Evolutionary conservation across 2,329 filamentous ascomycete species (phyloP), one percentile per base, ranked within the genome.

Genomic region (Pseudopithomyces maydicus): DNA sequence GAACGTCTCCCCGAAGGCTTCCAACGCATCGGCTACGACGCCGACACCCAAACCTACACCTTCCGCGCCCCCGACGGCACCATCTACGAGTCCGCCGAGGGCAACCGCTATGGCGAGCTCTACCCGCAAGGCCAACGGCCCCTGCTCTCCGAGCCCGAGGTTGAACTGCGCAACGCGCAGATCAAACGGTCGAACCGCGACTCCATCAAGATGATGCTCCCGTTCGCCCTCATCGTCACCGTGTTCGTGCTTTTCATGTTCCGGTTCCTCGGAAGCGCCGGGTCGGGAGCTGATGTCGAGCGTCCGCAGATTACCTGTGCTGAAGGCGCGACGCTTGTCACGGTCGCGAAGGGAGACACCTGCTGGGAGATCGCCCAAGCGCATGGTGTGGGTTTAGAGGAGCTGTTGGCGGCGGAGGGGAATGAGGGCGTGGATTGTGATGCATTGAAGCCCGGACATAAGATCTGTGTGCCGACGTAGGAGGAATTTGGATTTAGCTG

Each of bases 1-100:
- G 77, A 82, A 55, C 82, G 84, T 42, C 79, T 86, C 15, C 84
- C 84, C 2, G 76, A 81, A 39, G 84, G 83, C 70, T 84, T 86
- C 79, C 68, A 74, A 41, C 79, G 84, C 55, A 75, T 84, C 26
- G 82, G 82, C 61, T 86, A 86, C 74, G 84, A 86, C 58, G 81
- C 82, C 53, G 83, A 85, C 68, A 80, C 77, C 1, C 78, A 84
- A 63, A 72, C 76, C 51, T 85, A 85, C 72, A 83, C 80, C 19
- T 85, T 81, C 70, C 77, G 77, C 54, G 82, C 84, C 53, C 44
- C 62, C 22, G 75, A 81, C 44, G 84, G 83, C 44, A 79, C 73
- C 54, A 72, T 76, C 62, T 86, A 81, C 77, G 79, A 84, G 64
- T 79, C 82, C 35, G 78, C 78, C 1, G 78, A 82, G 0, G 84